A percentile compares a stretch with the other conserved stretches of the same genome.
phyloP scores from a whole-genome alignment of 1,284 basidiomycete species.

The Tylopilus sp. region DNA sequence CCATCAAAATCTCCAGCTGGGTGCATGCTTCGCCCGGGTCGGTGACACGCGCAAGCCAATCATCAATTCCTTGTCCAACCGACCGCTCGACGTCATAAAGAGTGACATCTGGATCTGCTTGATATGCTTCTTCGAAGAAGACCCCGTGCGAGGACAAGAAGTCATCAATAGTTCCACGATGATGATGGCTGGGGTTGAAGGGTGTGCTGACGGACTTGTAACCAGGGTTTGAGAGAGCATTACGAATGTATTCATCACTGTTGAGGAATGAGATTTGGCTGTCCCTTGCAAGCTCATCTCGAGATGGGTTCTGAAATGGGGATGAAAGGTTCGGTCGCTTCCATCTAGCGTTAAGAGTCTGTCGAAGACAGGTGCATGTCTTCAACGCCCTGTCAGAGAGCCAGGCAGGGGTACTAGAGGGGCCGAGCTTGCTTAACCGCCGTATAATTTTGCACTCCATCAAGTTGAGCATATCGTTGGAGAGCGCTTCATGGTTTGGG shows the following conservation, averaged over 20 bases:
- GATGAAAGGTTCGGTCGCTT: neutral
- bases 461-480: conserved; percentile 43
- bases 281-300: conserved; percentile 37
- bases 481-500: conserved; percentile 26
- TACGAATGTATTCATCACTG: neutral
- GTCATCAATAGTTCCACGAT: conserved; percentile 19
- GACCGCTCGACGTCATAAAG: conserved; percentile 47
- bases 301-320: conserved; percentile 35
- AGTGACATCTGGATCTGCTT: conserved; percentile 25
- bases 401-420: conserved; percentile 12
- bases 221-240: conserved; percentile 11
- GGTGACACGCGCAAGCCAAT: conserved; percentile 36
- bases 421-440: conserved; percentile 47
- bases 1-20: conserved; percentile 26
- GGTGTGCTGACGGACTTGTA: neutral
- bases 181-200: conserved; percentile 23
- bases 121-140: conserved; percentile 19
- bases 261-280: conserved; percentile 16
- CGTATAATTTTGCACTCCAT: conserved; percentile 43
- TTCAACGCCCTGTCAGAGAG: conserved; percentile 13
- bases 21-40: conserved; percentile 1
- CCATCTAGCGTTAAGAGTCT: conserved; percentile 17
- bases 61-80: conserved; percentile 38
- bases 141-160: conserved; percentile 22
- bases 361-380: too few species aligned